These are phyloP conservation scores for Colletotrichum sp. DNA, from an alignment of 2,329 filamentous ascomycete genomes.

Conservation along the genomic window DNA sequence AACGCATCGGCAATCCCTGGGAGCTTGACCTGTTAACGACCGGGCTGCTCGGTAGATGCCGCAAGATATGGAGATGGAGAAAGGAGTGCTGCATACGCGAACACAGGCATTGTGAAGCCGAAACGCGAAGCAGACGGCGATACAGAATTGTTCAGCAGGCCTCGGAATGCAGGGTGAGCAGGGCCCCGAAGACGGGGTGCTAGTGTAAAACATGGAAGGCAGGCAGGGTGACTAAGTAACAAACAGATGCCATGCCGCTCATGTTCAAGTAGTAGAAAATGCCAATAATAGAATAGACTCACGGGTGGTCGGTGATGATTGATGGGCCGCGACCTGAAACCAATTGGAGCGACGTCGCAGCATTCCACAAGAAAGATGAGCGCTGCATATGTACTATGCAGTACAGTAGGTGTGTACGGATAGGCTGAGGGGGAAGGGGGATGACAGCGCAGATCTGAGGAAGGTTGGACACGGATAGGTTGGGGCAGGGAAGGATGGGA, in stretches of 20 bases:
- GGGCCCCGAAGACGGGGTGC: not conserved
- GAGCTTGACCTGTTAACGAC: not conserved
- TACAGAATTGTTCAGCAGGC: not conserved
- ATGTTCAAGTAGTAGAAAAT: not conserved
- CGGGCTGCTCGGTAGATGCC: conserved; percentile 6
- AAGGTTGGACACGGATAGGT: not conserved
- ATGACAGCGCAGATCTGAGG: not conserved
- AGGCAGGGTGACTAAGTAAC: not conserved
- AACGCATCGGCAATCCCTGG: not conserved
- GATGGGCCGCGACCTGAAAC: conserved; percentile 7
- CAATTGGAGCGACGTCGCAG: not conserved
- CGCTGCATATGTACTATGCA: not conserved
- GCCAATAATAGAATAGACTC: not conserved
- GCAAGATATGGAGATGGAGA: not conserved
- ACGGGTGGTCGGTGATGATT: not conserved
- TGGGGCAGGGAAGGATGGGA: not conserved
- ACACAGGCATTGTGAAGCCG: conserved; percentile 7
- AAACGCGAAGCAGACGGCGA: conserved; percentile 10
- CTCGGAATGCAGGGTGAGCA: not conserved
- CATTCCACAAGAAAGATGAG: not conserved
- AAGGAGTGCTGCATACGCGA: not conserved
- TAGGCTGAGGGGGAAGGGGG: not conserved
- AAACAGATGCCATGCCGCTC: not conserved
- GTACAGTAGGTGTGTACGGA: not conserved
- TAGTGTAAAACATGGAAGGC: not conserved